Percentiles rank a stretch among this genome's conserved stretches.
Conservation (phyloP, 768 basidiomycete species). For the Gelatoporia subvermispora region DNA sequence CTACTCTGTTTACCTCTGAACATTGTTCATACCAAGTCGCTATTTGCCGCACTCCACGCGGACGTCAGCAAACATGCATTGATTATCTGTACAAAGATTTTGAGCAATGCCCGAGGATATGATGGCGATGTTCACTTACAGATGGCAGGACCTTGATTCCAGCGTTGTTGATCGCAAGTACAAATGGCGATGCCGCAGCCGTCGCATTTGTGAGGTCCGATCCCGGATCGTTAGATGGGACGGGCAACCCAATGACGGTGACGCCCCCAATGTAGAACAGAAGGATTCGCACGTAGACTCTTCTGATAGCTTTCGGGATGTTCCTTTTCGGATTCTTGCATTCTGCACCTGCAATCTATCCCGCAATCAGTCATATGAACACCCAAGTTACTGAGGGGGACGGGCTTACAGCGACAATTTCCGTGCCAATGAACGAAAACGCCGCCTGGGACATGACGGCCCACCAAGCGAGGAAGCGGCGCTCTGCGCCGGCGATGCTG, state of each 20-base stretch:
- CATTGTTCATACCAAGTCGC: constrained; percentile 37
- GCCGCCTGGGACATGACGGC: constrained; percentile 54
- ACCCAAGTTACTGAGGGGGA: neutral
- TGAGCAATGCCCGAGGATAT: neutral
- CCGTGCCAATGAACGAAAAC: constrained; percentile 58
- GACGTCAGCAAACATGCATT: constrained; percentile 25
- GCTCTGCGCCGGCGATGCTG: constrained; percentile 36
- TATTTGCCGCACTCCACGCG: constrained; percentile 38
- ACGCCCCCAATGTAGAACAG: constrained; percentile 42
- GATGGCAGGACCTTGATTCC: constrained; percentile 57
- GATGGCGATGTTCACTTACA: constrained; percentile 21
- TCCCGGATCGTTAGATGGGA: constrained; percentile 39
- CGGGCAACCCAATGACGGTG: constrained; percentile 43
- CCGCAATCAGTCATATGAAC: neutral
- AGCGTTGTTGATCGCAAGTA: constrained; percentile 50
- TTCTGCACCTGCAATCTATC: constrained; percentile 41
- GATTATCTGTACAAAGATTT: constrained; percentile 17
- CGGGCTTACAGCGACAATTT: constrained; percentile 38
- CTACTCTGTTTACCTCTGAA: constrained; percentile 21
- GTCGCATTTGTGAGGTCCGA: constrained; percentile 34
- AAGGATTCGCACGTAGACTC: constrained; percentile 49
- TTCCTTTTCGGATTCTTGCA: constrained; percentile 45
- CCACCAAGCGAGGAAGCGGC: constrained; percentile 48
- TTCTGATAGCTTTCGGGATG: constrained; percentile 34
- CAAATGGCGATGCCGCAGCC: constrained; percentile 49